A percentile compares a stretch with the other conserved stretches of the same genome.
Evolutionary conservation across 2,329 filamentous ascomycete genomes (phyloP).

Genomic region (Venturiaceae sp.): DNA sequence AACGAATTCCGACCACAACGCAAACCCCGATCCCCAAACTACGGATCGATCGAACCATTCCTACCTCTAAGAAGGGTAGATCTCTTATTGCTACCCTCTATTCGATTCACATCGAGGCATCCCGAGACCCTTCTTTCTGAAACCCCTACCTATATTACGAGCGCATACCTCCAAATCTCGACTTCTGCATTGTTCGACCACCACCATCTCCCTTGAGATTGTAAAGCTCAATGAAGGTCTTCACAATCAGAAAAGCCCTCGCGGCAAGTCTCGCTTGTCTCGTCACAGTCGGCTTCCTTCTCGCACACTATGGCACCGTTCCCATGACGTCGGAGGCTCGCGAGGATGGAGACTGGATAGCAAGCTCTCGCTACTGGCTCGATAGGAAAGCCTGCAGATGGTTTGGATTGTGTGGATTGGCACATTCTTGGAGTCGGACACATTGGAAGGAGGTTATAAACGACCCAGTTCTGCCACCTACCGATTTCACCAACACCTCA

Average conservation of each 20-base stretch:
- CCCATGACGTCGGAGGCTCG: constrained; percentile 21
- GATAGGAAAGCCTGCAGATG: constrained; percentile 54
- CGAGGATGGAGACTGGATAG: constrained; percentile 25
- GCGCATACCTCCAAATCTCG: background rate
- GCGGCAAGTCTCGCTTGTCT: background rate
- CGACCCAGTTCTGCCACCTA: constrained; percentile 9
- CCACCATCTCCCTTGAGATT: background rate
- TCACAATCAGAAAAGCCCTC: background rate
- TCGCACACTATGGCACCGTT: constrained; percentile 25
- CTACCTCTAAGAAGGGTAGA: background rate
- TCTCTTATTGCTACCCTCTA: background rate
- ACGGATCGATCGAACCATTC: background rate
- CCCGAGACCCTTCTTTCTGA: background rate
- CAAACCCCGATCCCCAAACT: background rate
- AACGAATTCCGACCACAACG: background rate
- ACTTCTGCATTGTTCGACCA: background rate
- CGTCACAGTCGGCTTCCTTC: constrained; percentile 13
- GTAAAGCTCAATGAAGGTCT: background rate
- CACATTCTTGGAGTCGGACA: constrained; percentile 44
- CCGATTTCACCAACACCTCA: background rate
- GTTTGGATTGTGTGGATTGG: constrained; percentile 69
- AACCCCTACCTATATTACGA: background rate
- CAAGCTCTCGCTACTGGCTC: constrained; percentile 27
- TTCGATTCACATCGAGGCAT: background rate
- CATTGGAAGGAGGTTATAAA: constrained; percentile 20